Base-by-base conservation (phyloP, 805 yeast genomes). In the Candida maltosa region DNA sequence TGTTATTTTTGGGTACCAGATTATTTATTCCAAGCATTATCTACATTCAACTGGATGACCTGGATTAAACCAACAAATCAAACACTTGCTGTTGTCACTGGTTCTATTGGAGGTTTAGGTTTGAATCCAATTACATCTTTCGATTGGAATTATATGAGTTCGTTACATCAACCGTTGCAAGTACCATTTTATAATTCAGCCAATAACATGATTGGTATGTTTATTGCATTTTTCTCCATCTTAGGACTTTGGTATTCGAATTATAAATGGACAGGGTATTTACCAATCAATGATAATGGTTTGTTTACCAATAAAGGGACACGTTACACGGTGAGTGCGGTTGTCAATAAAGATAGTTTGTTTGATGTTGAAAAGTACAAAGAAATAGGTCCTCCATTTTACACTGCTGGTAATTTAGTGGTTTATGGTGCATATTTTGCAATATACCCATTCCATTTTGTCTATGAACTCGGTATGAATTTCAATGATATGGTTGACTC, bases 41-140 rank as follows among this genome's bases (percentile, higher is more conserved):
- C 70, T 4, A 48, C 56, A 3, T 71, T 71, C 55, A 65, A 68
- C 45, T 78, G 83, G 84, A 64, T 74, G 45, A 65, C 75, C 3
- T 78, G 83, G 82, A 76, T 76, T 31, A 54, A 57, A 4, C 82
- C 80, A 11, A 40, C 65, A 25, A 75, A 73, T 48, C 58, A 67
- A 39, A 65, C 67, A 43, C 51, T 77, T 35, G 74, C 75, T 11
- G 47, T 54, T 6, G 52, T 77, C n/a, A 71, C 79, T 10, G 82
- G 83, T 18, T 49, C 61, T 11, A 37, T 44, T 8, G 30, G 39
- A 17, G 80, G 80, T 11, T 40, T 76, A 17, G 82, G 81, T 7
- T 39, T 75, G 29, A 76, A 75, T 48, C 81, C 81, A 10, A 47
- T 73, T 30, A 52, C 80, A 6, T 62, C 76, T 1, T 67, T 76